A percentile compares a stretch with the other conserved stretches of the same genome.
Evolutionary conservation across 2,329 filamentous ascomycete genomes (phyloP).

Genomic region (Botryotinia narcissicola): DNA sequence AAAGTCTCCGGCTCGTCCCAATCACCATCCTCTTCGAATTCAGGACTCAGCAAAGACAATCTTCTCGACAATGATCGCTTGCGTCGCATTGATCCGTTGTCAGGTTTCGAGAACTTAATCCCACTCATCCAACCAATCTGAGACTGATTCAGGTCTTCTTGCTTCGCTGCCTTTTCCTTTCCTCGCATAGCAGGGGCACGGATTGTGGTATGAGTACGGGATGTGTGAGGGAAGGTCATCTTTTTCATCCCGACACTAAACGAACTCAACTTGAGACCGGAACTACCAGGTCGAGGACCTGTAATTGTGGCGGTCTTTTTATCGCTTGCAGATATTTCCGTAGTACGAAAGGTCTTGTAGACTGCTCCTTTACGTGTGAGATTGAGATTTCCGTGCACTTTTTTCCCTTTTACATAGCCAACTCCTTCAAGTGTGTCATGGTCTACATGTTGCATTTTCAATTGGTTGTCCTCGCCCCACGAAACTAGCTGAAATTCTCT

Average conservation of each 20-base stretch:
- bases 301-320: slow-evolving; percentile 62
- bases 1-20: slow-evolving; percentile 60
- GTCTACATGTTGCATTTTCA: slow-evolving; percentile 74
- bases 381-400: slow-evolving; percentile 61
- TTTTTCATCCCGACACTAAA: slow-evolving; percentile 42
- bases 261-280: slow-evolving; percentile 39
- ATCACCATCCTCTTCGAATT: slow-evolving; percentile 42
- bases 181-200: slow-evolving; percentile 37
- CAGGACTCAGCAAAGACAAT: slow-evolving; percentile 36
- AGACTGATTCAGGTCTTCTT: slow-evolving; percentile 46
- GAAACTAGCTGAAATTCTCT: slow-evolving; percentile 91
- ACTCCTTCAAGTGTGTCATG: slow-evolving; percentile 63
- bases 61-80: slow-evolving; percentile 33
- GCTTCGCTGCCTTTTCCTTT: slow-evolving; percentile 32
- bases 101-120: slow-evolving; percentile 54
- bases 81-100: slow-evolving; percentile 24
- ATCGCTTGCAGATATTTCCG: slow-evolving; percentile 59
- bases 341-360: slow-evolving; percentile 81
- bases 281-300: slow-evolving; percentile 51
- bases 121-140: slow-evolving; percentile 70
- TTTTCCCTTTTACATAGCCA: slow-evolving; percentile 68
- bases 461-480: slow-evolving; percentile 83
- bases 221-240: slow-evolving; percentile 42
- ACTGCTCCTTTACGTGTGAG: slow-evolving; percentile 79
- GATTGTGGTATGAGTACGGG: slow-evolving; percentile 28